phyloP scores from a whole-genome alignment of 768 basidiomycete genomes.

The Rhodotorula graminis region DNA sequence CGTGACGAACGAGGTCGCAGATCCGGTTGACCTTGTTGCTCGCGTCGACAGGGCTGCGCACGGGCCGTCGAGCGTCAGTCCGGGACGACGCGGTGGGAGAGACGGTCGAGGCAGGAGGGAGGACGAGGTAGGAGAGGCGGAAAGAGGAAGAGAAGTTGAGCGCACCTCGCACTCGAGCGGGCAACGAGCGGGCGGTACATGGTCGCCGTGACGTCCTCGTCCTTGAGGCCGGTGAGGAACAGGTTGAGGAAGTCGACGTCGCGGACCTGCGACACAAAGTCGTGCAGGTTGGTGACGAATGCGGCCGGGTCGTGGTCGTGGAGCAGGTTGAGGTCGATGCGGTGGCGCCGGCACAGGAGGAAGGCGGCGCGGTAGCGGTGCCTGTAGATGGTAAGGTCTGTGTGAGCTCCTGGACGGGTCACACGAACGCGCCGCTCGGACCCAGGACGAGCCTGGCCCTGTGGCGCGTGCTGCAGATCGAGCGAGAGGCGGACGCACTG shows the following conservation, averaged over 20 bases:
- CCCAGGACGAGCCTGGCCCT: neutral
- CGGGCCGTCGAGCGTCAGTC: too few species aligned
- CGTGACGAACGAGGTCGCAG: slow-evolving; percentile 68
- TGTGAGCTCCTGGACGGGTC: neutral
- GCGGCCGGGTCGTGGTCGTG: slow-evolving; percentile 68
- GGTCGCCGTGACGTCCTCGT: slow-evolving; percentile 45
- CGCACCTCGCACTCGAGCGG: neutral
- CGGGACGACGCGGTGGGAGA: too few species aligned
- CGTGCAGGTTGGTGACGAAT: slow-evolving; percentile 61
- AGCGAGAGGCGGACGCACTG: slow-evolving; percentile 53
- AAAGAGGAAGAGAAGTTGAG: neutral
- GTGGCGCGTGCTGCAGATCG: neutral
- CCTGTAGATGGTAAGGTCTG: slow-evolving; percentile 48
- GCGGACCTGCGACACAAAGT: slow-evolving; percentile 75
- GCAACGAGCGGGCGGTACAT: slow-evolving; percentile 40
- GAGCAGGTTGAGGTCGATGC: slow-evolving; percentile 84
- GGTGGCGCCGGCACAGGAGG: slow-evolving; percentile 81
- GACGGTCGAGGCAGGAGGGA: too few species aligned
- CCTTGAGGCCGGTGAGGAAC: slow-evolving; percentile 78
- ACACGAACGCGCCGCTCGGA: neutral
- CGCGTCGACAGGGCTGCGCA: neutral
- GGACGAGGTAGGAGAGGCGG: too few species aligned
- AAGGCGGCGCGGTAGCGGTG: slow-evolving; percentile 80
- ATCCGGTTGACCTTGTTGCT: slow-evolving; percentile 58
- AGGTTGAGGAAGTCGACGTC: slow-evolving; percentile 90